Conservation (phyloP, 768 basidiomycete genomes). For the Hygrophoropsis aurantiaca region DNA sequence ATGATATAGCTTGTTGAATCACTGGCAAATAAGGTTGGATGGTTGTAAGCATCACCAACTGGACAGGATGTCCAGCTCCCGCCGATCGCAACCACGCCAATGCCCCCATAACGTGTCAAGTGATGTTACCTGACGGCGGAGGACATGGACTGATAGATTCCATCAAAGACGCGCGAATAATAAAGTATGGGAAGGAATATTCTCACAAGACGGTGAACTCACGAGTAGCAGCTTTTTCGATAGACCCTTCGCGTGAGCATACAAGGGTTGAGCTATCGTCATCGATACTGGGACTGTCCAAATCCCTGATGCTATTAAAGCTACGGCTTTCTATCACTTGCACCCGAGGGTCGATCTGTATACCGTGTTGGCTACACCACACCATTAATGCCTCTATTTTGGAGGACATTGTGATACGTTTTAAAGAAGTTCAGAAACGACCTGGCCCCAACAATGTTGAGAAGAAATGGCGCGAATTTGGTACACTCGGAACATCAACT, state of each 20-base stretch:
- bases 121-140: neutral
- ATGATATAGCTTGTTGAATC: neutral
- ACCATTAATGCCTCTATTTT: conserved; percentile 29
- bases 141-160: neutral
- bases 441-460: too few relatives aligned
- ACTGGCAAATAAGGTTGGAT: neutral
- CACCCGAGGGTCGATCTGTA: conserved; percentile 48
- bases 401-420: conserved; percentile 26
- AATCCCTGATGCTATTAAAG: neutral
- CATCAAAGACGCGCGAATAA: too few relatives aligned
- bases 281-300: neutral
- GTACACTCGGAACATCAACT: too few relatives aligned
- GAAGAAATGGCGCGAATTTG: too few relatives aligned
- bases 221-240: conserved; percentile 24
- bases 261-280: conserved; percentile 20
- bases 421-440: too few relatives aligned
- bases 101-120: neutral
- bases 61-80: neutral
- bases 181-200: neutral
- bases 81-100: too few relatives aligned
- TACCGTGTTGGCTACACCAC: conserved; percentile 49
- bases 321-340: conserved; percentile 24
- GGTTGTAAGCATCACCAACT: neutral
- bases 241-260: conserved; percentile 19
- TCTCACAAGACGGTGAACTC: conserved; percentile 14